These are phyloP conservation scores for Citrullus colocynthis DNA, from an alignment of 306 rosid genomes.

Conservation along the genomic window DNA sequence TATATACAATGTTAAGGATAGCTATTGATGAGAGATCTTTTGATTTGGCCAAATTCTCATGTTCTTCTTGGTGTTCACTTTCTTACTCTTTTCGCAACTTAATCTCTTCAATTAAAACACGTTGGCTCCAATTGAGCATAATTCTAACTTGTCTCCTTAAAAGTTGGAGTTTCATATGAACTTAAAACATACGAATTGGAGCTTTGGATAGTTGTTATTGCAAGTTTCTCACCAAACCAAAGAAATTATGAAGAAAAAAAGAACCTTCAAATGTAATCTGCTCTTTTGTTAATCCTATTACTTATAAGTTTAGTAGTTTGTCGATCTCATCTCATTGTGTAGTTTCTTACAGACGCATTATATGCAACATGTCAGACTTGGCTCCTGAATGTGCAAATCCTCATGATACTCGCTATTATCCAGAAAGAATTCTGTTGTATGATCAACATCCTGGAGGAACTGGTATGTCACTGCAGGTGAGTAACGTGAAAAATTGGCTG, in stretches of 20 bases:
- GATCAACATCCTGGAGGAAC: constrained; percentile 86
- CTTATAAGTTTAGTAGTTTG: background rate
- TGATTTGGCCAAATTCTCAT: background rate
- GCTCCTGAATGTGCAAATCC: constrained; percentile 85
- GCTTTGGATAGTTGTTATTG: too few species aligned
- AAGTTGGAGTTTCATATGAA: background rate
- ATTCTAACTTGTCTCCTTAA: background rate
- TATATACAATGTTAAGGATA: background rate
- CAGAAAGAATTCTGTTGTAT: constrained; percentile 75
- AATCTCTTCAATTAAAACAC: background rate
- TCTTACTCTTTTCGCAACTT: background rate
- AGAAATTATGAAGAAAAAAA: background rate
- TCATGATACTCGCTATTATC: constrained; percentile 56
- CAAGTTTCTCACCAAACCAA: background rate
- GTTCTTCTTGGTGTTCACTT: background rate
- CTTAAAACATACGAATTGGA: too few species aligned
- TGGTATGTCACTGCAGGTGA: constrained; percentile 67
- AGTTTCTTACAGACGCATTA: constrained; percentile 42
- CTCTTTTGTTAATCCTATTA: background rate
- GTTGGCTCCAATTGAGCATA: background rate
- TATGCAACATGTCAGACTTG: constrained; percentile 72
- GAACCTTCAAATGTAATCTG: background rate
- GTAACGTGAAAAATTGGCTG: background rate
- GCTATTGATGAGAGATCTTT: background rate
- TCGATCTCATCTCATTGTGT: constrained; percentile 13